These are phyloP conservation scores for Xylariaceae sp. DNA, from an alignment of 2,329 filamentous ascomycete species.

Conservation along the genomic window DNA sequence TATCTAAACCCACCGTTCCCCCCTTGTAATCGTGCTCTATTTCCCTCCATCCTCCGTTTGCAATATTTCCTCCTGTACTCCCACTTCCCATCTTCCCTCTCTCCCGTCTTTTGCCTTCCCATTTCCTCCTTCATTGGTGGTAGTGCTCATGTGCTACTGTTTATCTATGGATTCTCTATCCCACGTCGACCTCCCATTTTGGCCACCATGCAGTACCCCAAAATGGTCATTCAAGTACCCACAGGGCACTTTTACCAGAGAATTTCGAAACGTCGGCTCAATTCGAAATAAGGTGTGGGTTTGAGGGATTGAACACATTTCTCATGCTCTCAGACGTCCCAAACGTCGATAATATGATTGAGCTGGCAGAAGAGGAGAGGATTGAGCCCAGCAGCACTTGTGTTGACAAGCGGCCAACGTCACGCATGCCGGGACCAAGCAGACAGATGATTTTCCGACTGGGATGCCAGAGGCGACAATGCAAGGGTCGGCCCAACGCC, in stretches of 20 bases:
- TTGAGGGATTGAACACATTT: too few species aligned
- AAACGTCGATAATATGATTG: slow-evolving; percentile 3
- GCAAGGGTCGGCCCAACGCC: slow-evolving; percentile 27
- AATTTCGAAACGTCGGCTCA: too few species aligned
- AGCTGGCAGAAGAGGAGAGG: slow-evolving; percentile 4
- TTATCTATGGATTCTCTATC: slow-evolving; percentile 8
- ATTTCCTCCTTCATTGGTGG: slow-evolving; percentile 6
- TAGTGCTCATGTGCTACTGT: slow-evolving; percentile 12
- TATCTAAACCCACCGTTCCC: slow-evolving; percentile 34
- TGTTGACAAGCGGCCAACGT: slow-evolving; percentile 19
- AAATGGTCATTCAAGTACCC: neutral
- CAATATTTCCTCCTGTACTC: slow-evolving; percentile 13
- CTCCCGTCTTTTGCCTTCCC: slow-evolving; percentile 7
- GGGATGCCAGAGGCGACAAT: slow-evolving; percentile 27
- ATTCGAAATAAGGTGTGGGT: too few species aligned
- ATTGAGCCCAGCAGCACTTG: slow-evolving; percentile 18
- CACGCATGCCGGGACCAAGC: slow-evolving; percentile 24
- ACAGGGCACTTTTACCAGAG: too few species aligned
- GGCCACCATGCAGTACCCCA: neutral
- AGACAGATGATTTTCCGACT: slow-evolving; percentile 26
- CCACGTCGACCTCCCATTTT: slow-evolving; percentile 15
- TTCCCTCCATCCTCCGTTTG: slow-evolving; percentile 26
- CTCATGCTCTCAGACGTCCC: too few species aligned
- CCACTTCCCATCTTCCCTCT: slow-evolving; percentile 9
- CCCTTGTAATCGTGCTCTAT: slow-evolving; percentile 27